Conservation (phyloP, 1,284 basidiomycete genomes). For the Cutaneotrichosporon cutaneum region DNA sequence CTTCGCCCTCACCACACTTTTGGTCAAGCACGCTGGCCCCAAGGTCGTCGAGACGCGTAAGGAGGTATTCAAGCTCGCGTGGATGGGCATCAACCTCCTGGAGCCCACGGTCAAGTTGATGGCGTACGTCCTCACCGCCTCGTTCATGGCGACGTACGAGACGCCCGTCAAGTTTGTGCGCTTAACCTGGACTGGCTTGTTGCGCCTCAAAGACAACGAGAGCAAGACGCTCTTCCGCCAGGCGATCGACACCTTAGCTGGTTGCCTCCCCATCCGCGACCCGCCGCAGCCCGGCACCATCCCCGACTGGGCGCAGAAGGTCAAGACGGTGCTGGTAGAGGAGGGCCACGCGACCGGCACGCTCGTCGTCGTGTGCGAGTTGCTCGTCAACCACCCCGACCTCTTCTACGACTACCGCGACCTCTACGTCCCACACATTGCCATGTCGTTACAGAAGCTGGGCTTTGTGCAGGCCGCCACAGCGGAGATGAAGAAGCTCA, state of each 20-base stretch:
- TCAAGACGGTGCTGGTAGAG: slow-evolving; percentile 82
- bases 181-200: slow-evolving; percentile 89
- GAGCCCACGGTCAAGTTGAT: slow-evolving; percentile 86
- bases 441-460: slow-evolving; percentile 82
- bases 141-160: slow-evolving; percentile 88
- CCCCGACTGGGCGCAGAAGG: slow-evolving; percentile 85
- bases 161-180: slow-evolving; percentile 91
- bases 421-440: slow-evolving; percentile 94
- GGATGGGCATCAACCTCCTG: slow-evolving; percentile 71
- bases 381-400: slow-evolving; percentile 86
- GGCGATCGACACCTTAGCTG: slow-evolving; percentile 87
- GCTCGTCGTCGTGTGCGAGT: slow-evolving; percentile 83
- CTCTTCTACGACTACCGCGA: slow-evolving; percentile 93
- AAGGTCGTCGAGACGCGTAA: slow-evolving; percentile 79
- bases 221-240: slow-evolving; percentile 73
- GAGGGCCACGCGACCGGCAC: slow-evolving; percentile 81
- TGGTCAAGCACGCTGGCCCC: slow-evolving; percentile 79
- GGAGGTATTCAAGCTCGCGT: slow-evolving; percentile 93
- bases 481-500: slow-evolving; percentile 76
- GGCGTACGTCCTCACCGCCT: slow-evolving; percentile 88
- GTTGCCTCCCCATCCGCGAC: slow-evolving; percentile 67
- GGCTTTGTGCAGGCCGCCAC: slow-evolving; percentile 74
- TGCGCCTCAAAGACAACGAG: slow-evolving; percentile 77
- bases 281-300: slow-evolving; percentile 59
- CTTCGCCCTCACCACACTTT: slow-evolving; percentile 82